These are phyloP conservation scores for Diplodia sapinea DNA, from an alignment of 2,329 filamentous ascomycete genomes.

Conservation along the genomic window DNA sequence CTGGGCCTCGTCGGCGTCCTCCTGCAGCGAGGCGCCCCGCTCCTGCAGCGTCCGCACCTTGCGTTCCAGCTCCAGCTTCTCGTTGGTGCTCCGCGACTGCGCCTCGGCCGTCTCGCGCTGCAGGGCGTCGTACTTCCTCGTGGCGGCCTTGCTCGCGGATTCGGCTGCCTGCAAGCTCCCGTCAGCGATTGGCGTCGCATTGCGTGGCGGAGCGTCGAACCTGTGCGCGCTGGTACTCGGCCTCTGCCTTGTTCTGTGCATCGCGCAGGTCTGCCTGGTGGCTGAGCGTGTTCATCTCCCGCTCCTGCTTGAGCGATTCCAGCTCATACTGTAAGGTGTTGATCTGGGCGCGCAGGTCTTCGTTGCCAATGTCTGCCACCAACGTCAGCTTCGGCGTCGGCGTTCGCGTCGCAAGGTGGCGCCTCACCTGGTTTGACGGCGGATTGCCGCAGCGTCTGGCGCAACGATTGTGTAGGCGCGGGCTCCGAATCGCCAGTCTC, in stretches of 20 bases:
- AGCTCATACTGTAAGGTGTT: slow-evolving; percentile 88
- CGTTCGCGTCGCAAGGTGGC: not conserved
- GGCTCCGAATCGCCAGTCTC: slow-evolving; percentile 50
- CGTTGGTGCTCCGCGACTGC: slow-evolving; percentile 61
- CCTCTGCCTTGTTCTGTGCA: slow-evolving; percentile 78
- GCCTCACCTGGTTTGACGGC: slow-evolving; percentile 41
- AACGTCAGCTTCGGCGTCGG: not conserved
- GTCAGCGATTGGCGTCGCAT: not conserved
- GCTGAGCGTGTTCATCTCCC: slow-evolving; percentile 76
- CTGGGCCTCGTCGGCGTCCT: slow-evolving; percentile 82
- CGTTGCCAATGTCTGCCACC: slow-evolving; percentile 57
- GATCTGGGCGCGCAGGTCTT: slow-evolving; percentile 87
- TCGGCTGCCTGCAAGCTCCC: slow-evolving; percentile 55
- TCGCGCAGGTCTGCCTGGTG: slow-evolving; percentile 86
- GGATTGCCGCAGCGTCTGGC: slow-evolving; percentile 54
- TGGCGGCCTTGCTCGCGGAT: slow-evolving; percentile 56
- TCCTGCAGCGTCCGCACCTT: slow-evolving; percentile 65
- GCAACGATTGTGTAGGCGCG: slow-evolving; percentile 45
- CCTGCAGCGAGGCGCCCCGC: slow-evolving; percentile 73
- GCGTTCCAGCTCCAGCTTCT: slow-evolving; percentile 61
- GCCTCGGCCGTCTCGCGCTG: slow-evolving; percentile 61
- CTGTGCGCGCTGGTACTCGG: slow-evolving; percentile 75
- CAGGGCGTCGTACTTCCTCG: slow-evolving; percentile 61
- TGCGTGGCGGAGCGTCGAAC: slow-evolving; percentile 39
- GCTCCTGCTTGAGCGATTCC: slow-evolving; percentile 85